Base-by-base conservation (phyloP, 805 yeast genomes). In the Sugiyamaella valdiviana region DNA sequence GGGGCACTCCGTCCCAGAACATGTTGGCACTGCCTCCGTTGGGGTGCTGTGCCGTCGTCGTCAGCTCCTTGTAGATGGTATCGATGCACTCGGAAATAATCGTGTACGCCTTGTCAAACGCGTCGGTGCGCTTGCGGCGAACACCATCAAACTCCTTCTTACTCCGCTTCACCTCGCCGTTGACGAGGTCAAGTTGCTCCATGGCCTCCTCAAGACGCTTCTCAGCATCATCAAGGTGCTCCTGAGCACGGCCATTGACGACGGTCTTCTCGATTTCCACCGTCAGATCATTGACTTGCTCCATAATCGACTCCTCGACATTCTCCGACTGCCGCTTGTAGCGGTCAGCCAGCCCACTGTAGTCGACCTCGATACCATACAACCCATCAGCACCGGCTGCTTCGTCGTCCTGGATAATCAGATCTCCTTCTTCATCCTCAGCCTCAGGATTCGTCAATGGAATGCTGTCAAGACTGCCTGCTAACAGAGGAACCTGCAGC, bases 1-100 rank as follows among this genome's bases (percentile, higher is more conserved):
- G 95, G 52, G 87, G 95, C 51, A 83, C 93, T 58, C 88, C 90
- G 57, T 88, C 95, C 35, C 89, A 66, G 0, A 91, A 83, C 49
- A 93, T 71, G 53, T 86, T 83, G 0, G 98, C 98, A n/a, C 93
- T 82, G 1, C 98, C 98, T 39, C 97, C 97, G 23, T 84, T 72
- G 1, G 95, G 83, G 26, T 86, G 78, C 0, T 82, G 76, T 3
- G 74, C 66, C 0, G 85, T 77, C 54, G 78, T 82, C 0, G 97
- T 93, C 44, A 93, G 72, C 58, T 90, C 97, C 60, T 89, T 83
- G 65, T 91, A 93, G 7, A 88, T 81, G 0, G 70, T 67, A 62
- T 86, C 95, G 55, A 93, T 83, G 48, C 77, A 74, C 1, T 71
- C 73, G 3, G 91, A 78, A 26, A 91, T 82, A 58, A 84, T 88